phyloP scores from a whole-genome alignment of 1,284 basidiomycete species.

The Singerocomus inundabilis region DNA sequence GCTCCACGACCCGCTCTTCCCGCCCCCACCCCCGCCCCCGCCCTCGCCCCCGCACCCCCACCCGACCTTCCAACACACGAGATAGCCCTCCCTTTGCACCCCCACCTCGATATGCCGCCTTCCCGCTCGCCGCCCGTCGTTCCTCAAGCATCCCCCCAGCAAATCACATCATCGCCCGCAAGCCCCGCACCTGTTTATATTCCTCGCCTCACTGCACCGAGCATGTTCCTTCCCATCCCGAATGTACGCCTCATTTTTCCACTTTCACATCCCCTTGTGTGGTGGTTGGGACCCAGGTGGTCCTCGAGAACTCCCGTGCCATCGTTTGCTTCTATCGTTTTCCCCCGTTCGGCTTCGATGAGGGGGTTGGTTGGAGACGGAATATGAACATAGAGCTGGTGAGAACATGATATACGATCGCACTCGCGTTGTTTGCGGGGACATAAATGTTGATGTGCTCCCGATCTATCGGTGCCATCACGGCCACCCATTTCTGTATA shows the following conservation, averaged over 20 bases:
- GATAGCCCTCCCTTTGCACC: slow-evolving; percentile 35
- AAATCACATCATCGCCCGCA: slow-evolving; percentile 25
- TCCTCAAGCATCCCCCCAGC: slow-evolving; percentile 35
- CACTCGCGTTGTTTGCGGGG: neutral
- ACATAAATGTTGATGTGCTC: too few species aligned
- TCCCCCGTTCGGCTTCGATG: slow-evolving; percentile 2
- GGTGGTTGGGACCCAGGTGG: slow-evolving; percentile 54
- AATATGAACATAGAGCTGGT: too few species aligned
- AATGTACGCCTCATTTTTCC: slow-evolving; percentile 58
- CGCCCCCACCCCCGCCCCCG: too few species aligned
- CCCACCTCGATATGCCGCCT: slow-evolving; percentile 35
- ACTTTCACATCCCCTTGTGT: slow-evolving; percentile 47
- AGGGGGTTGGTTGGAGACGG: too few species aligned
- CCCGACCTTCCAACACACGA: slow-evolving; percentile 29
- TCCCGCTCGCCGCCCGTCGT: neutral
- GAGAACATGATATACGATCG: too few species aligned
- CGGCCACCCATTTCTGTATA: slow-evolving; percentile 10
- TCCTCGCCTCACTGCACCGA: slow-evolving; percentile 57
- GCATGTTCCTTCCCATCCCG: slow-evolving; percentile 80
- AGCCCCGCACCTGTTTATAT: slow-evolving; percentile 46
- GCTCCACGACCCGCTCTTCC: neutral
- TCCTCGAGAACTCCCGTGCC: slow-evolving; percentile 28
- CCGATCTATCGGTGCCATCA: slow-evolving; percentile 2
- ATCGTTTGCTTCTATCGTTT: slow-evolving; percentile 26
- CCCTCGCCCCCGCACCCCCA: neutral